Conservation (phyloP, 345 rosid genomes). For the Sonneratia caseolaris region DNA sequence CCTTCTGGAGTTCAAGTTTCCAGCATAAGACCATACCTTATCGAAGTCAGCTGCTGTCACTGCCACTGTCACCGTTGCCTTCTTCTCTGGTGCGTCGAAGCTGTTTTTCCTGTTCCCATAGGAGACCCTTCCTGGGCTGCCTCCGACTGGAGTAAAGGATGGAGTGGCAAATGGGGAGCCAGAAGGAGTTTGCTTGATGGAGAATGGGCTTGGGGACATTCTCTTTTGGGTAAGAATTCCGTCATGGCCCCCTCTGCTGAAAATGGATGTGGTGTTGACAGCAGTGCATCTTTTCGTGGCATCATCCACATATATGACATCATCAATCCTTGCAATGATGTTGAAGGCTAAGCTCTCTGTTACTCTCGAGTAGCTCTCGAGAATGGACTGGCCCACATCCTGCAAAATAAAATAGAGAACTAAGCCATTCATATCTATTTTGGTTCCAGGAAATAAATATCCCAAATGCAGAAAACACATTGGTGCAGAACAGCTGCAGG, state of each 20-base stretch:
- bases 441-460: too few relatives aligned
- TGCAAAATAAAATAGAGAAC: slow-evolving; percentile 17
- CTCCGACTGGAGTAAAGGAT: slow-evolving; percentile 38
- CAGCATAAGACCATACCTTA: slow-evolving; percentile 68
- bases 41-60: slow-evolving; percentile 35
- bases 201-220: slow-evolving; percentile 61
- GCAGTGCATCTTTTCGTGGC: slow-evolving; percentile 44
- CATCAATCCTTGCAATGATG: slow-evolving; percentile 95
- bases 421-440: neutral
- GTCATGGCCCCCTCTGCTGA: slow-evolving; percentile 47
- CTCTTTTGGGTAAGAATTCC: slow-evolving; percentile 64
- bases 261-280: slow-evolving; percentile 54
- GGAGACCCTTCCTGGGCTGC: slow-evolving; percentile 53
- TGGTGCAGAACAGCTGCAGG: neutral
- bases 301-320: slow-evolving; percentile 85
- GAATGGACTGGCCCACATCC: slow-evolving; percentile 97
- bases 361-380: slow-evolving; percentile 97
- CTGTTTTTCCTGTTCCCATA: slow-evolving; percentile 27
- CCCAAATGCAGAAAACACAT: too few relatives aligned
- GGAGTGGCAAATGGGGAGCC: slow-evolving; percentile 72
- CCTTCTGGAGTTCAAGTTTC: slow-evolving; percentile 59
- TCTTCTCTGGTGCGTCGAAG: slow-evolving; percentile 34
- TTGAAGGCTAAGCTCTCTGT: slow-evolving; percentile 98
- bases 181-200: slow-evolving; percentile 52
- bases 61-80: slow-evolving; percentile 17